Evolutionary conservation across 495 filamentous ascomycete species (phyloP).

Genomic region (Glonium stellatum): DNA sequence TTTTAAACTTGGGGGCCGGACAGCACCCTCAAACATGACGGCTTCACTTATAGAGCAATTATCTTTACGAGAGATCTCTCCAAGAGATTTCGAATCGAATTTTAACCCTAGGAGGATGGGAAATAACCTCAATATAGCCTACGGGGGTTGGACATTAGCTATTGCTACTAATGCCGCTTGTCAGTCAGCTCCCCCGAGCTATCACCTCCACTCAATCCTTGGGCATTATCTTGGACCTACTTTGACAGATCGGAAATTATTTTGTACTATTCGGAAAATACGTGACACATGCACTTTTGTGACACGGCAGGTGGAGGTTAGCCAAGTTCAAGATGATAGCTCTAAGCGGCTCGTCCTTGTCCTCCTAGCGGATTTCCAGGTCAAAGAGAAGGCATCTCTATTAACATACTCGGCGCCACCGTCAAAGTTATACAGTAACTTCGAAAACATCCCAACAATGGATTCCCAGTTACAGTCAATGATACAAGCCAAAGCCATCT

Average conservation of each 20-base stretch:
- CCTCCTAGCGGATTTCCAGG: slow-evolving; percentile 25
- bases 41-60: background rate
- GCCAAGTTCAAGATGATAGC: slow-evolving; percentile 11
- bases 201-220: slow-evolving; percentile 21
- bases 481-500: slow-evolving; percentile 9
- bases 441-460: background rate
- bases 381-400: slow-evolving; percentile 6
- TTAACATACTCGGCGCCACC: slow-evolving; percentile 20
- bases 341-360: slow-evolving; percentile 9
- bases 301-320: slow-evolving; percentile 21
- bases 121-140: slow-evolving; percentile 22
- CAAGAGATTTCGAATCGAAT: background rate
- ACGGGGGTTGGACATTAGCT: slow-evolving; percentile 25
- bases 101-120: slow-evolving; percentile 15
- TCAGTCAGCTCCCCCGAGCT: slow-evolving; percentile 10
- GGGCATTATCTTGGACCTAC: slow-evolving; percentile 27
- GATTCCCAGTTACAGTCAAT: background rate
- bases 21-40: background rate
- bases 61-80: background rate
- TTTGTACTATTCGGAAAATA: slow-evolving; percentile 5
- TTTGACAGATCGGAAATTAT: slow-evolving; percentile 18
- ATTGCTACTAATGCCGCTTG: slow-evolving; percentile 13
- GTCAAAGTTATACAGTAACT: slow-evolving; percentile 4
- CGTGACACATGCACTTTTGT: slow-evolving; percentile 26
- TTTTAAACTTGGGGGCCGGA: too few relatives aligned